Evolutionary conservation across 2,329 filamentous ascomycete genomes (phyloP).

Genomic region (Alternaria arborescens): DNA sequence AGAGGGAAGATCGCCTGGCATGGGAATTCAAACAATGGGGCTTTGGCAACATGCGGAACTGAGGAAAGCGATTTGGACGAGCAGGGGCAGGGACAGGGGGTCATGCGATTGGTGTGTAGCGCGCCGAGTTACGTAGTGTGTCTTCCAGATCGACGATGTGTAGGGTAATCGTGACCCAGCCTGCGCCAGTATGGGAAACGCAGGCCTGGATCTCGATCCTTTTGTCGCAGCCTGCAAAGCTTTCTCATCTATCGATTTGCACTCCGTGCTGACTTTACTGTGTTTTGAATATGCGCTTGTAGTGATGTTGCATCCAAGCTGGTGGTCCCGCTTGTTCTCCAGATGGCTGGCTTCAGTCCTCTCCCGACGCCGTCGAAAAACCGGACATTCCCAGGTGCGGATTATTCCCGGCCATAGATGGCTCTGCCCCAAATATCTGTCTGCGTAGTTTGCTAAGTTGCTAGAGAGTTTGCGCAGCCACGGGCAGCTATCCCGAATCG

Average conservation of each 20-base stretch:
- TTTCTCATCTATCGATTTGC: background rate
- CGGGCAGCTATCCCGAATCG: too few species aligned
- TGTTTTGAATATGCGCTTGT: background rate
- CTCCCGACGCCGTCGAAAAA: too few species aligned
- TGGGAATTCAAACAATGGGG: slow-evolving; percentile 21
- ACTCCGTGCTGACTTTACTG: background rate
- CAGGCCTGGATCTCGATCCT: background rate
- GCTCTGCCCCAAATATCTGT: too few species aligned
- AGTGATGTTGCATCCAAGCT: background rate
- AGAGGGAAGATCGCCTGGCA: slow-evolving; percentile 6
- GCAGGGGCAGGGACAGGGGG: background rate
- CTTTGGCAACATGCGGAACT: slow-evolving; percentile 16
- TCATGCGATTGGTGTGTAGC: slow-evolving; percentile 8
- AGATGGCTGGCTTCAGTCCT: too few species aligned
- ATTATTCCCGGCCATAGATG: too few species aligned
- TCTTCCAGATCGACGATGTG: slow-evolving; percentile 14
- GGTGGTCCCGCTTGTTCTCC: too few species aligned
- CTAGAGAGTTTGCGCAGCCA: too few species aligned
- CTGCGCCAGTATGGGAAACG: background rate
- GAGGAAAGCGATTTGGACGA: slow-evolving; percentile 17
- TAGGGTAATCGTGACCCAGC: slow-evolving; percentile 4
- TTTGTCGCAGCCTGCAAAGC: background rate
- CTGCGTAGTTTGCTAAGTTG: too few species aligned
- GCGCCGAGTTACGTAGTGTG: slow-evolving; percentile 13
- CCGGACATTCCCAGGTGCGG: too few species aligned